Conservation (phyloP, 805 yeast genomes). For the Yueomyces sp. region DNA sequence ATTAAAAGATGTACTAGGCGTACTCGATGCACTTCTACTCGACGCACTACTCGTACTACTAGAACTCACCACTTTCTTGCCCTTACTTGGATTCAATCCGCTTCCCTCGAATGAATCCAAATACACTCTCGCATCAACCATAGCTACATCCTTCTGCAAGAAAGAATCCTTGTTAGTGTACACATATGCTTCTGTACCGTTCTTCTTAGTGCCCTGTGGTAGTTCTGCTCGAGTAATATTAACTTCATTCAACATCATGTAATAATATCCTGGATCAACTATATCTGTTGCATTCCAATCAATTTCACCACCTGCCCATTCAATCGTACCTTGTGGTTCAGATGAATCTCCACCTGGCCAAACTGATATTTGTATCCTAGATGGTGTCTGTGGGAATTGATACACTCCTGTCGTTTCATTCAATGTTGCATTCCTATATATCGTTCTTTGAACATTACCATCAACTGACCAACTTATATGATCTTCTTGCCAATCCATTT, state of each 20-base stretch:
- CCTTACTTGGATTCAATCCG: slow-evolving; percentile 48
- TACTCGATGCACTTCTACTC: too few species aligned
- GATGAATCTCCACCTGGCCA: slow-evolving; percentile 64
- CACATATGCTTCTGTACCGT: slow-evolving; percentile 38
- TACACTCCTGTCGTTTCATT: slow-evolving; percentile 47
- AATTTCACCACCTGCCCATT: slow-evolving; percentile 81
- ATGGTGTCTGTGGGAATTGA: slow-evolving; percentile 60
- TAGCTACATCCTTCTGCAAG: slow-evolving; percentile 35
- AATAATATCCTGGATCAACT: slow-evolving; percentile 66
- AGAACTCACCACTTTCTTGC: not conserved
- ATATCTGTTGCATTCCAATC: slow-evolving; percentile 75
- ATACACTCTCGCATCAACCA: slow-evolving; percentile 50
- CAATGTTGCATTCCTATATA: slow-evolving; percentile 45
- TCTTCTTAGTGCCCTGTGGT: slow-evolving; percentile 38
- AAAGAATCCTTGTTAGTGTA: slow-evolving; percentile 38
- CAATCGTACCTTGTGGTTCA: slow-evolving; percentile 49
- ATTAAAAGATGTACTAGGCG: too few species aligned
- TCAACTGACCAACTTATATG: slow-evolving; percentile 58
- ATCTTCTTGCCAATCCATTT: slow-evolving; percentile 74
- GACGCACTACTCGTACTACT: not conserved
- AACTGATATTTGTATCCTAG: slow-evolving; percentile 56
- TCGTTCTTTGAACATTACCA: slow-evolving; percentile 52
- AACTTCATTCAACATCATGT: slow-evolving; percentile 46
- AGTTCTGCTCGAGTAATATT: slow-evolving; percentile 59
- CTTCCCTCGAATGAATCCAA: slow-evolving; percentile 48